Evolutionary conservation across 108 stramenopile genomes (phyloP).

Genomic region (Pseudonitzschia pungens): DNA sequence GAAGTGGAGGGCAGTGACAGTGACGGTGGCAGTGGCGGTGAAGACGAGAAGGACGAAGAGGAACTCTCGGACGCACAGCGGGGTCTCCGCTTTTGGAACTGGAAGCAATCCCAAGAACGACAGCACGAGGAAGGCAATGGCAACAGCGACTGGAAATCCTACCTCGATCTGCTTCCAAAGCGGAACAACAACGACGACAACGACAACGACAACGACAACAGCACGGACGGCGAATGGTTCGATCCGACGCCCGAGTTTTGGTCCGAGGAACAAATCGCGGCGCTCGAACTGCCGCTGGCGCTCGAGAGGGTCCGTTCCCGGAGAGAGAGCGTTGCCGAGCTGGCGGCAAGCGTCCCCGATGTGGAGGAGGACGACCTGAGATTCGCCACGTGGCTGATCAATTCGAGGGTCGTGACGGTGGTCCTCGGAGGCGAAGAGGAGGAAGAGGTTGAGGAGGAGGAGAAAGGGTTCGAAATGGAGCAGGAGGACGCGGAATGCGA

Average conservation of each 20-base stretch:
- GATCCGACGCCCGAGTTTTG: conserved; percentile 47
- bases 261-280: conserved; percentile 17
- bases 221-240: not conserved
- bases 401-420: conserved; percentile 10
- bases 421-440: not conserved
- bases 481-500: not conserved
- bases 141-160: conserved; percentile 3
- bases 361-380: not conserved
- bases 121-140: not conserved
- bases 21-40: not conserved
- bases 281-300: conserved; percentile 27
- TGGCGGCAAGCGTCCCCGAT: not conserved
- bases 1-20: not conserved
- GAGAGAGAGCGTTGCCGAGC: not conserved
- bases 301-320: conserved; percentile 16
- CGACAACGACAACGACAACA: not conserved
- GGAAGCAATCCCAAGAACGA: conserved; percentile 13
- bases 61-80: conserved; percentile 18
- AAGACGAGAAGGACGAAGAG: not conserved
- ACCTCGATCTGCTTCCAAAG: conserved; percentile 24
- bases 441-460: no score
- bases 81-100: not conserved
- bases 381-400: conserved; percentile 10
- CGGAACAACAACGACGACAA: not conserved
- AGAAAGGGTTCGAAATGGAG: no score